Base-by-base conservation (phyloP, 208 protist species). In the Trypanosoma boissoni region DNA sequence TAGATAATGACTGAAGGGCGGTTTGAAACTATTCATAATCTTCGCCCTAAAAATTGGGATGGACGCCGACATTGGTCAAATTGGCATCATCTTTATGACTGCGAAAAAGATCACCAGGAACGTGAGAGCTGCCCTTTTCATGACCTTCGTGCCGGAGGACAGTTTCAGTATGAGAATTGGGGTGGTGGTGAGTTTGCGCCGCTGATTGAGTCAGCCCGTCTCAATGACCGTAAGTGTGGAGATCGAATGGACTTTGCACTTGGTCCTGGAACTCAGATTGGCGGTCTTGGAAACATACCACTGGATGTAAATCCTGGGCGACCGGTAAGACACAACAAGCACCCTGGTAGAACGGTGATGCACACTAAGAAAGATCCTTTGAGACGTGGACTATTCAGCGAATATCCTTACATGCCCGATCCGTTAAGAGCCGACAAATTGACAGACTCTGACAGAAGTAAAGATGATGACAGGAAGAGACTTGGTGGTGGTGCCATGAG, bases 71-170 rank as follows among this genome's bases (percentile, higher is more conserved):
- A 93, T 69, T 96, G 89, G 89, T 89, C 89, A 18, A 92, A 96
- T 72, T 93, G 89, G 84, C 86, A 93, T 65, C 86, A 93, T 63
- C 76, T 92, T 49, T 92, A 93, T 60, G 84, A 91, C 78, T 93
- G 84, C 72, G 84, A 88, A 63, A 72, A 79, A 49, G 86, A 96
- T 54, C 89, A 96, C 67, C 70, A 91, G 41, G 73, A 74, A 16
- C 83, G 89, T 42, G 89, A 96, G 71, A 96, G 89, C 55, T 72
- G 70, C 54, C 89, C 89, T 0, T 93, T 96, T 53, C 86, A 96
- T 56, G 89, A 96, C 56, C 79, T 96, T 26, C 86, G 89, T 68
- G 32, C 86, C 12, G 89, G 86, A 29, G 89, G 89, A 24, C 82
- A 93, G 67, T 96, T 96, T 69, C 89, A 96, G 69, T 92, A 93